Percentiles rank a stretch among this genome's conserved stretches.
Conservation (phyloP, 2,329 filamentous ascomycete genomes). For the Chrysoporthe austroafricana region DNA sequence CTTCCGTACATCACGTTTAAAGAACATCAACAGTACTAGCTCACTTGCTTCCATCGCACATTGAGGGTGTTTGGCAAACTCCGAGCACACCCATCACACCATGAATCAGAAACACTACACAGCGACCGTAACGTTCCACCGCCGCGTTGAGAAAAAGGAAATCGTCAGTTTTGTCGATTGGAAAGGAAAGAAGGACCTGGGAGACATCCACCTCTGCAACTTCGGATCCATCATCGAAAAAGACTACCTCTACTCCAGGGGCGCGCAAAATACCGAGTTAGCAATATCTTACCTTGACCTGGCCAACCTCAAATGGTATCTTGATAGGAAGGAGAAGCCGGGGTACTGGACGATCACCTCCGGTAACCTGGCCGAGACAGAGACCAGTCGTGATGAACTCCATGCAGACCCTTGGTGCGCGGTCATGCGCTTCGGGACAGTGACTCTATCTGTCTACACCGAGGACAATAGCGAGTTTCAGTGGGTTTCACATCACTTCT, state of each 20-base stretch:
- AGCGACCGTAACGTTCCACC: too few relatives aligned
- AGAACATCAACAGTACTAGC: too few relatives aligned
- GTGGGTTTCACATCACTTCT: background rate
- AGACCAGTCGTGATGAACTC: background rate
- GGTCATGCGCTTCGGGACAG: background rate
- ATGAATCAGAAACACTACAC: background rate
- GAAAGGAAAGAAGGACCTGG: background rate
- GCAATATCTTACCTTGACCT: slow-evolving; percentile 2
- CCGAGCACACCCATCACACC: background rate
- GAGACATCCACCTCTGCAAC: background rate
- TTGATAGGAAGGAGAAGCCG: background rate
- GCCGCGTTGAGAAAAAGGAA: background rate
- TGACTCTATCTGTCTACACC: background rate
- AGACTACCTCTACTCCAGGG: background rate
- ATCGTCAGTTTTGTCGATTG: background rate
- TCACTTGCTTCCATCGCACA: too few relatives aligned
- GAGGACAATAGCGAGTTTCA: background rate
- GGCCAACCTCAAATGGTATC: slow-evolving; percentile 5
- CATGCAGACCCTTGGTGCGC: background rate
- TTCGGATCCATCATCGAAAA: background rate
- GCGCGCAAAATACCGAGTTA: background rate
- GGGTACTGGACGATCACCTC: background rate
- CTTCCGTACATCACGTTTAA: too few relatives aligned
- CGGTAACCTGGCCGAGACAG: background rate
- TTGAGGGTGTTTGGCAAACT: too few relatives aligned